A percentile compares a stretch with the other conserved stretches of the same genome.
These are phyloP conservation scores for Colletotrichum australisinense DNA, from an alignment of 2,329 filamentous ascomycete species.

Conservation along the genomic window DNA sequence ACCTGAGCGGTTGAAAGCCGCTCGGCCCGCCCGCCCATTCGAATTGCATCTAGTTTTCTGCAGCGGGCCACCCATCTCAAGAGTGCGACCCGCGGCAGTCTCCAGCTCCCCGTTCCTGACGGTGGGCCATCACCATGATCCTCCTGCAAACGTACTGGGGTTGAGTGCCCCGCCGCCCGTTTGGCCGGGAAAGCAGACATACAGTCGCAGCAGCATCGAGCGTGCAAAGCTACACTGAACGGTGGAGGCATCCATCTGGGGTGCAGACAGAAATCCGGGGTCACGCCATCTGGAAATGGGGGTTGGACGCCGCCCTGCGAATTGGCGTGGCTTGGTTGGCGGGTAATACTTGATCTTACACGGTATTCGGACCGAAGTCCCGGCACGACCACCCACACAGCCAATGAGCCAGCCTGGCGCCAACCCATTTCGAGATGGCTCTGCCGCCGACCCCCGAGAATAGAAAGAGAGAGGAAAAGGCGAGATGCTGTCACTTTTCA, in stretches of 20 bases:
- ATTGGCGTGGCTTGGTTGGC: conserved; percentile 31
- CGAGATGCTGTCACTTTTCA: conserved; percentile 15
- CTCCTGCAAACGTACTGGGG: background rate
- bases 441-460: conserved; percentile 18
- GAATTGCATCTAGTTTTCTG: conserved; percentile 2
- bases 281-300: conserved; percentile 21
- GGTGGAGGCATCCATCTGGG: conserved; percentile 20
- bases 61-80: background rate
- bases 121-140: background rate
- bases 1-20: conserved; percentile 60
- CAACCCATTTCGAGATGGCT: conserved; percentile 26
- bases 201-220: background rate
- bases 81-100: background rate
- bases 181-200: conserved; percentile 9
- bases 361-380: conserved; percentile 34
- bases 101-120: background rate
- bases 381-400: conserved; percentile 8
- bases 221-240: background rate
- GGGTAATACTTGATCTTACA: conserved; percentile 31
- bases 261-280: conserved; percentile 32
- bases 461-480: background rate
- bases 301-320: conserved; percentile 13
- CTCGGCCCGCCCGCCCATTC: conserved; percentile 3
- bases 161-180: background rate
- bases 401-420: conserved; percentile 25